Evolutionary conservation across 2,329 filamentous ascomycete species (phyloP).

Genomic region (Sporothrix pallida): DNA sequence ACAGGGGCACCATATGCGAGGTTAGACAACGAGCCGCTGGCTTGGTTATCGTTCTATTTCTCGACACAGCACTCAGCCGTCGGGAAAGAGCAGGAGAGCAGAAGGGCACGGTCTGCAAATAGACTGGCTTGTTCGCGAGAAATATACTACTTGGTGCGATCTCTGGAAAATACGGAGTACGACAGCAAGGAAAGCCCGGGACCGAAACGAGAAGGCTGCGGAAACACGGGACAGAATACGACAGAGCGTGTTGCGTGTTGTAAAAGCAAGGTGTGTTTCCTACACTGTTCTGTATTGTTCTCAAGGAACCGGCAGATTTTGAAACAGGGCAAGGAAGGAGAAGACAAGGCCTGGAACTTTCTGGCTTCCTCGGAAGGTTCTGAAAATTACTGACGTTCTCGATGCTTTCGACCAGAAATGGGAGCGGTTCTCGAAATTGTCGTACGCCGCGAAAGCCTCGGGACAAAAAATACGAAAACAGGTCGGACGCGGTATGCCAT

Average conservation of each 20-base stretch:
- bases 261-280: neutral
- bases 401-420: neutral
- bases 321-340: no score
- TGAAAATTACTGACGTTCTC: neutral
- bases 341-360: neutral
- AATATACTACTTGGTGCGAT: neutral
- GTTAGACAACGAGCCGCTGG: constrained; percentile 5
- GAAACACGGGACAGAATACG: constrained; percentile 12
- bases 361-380: constrained; percentile 4
- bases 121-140: constrained; percentile 1
- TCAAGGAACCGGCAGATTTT: neutral
- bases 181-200: neutral
- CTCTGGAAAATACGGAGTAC: neutral
- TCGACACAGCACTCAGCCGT: neutral
- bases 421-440: neutral
- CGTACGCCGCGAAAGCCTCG: neutral
- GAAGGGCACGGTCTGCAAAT: neutral
- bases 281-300: neutral
- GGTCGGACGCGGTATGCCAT: neutral
- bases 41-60: constrained; percentile 14
- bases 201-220: neutral
- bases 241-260: neutral
- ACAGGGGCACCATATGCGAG: neutral
- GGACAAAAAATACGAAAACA: constrained; percentile 9
- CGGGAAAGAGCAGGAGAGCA: neutral